Conservation (phyloP, 2,329 filamentous ascomycete genomes). For the Thermoascus crustaceus region DNA sequence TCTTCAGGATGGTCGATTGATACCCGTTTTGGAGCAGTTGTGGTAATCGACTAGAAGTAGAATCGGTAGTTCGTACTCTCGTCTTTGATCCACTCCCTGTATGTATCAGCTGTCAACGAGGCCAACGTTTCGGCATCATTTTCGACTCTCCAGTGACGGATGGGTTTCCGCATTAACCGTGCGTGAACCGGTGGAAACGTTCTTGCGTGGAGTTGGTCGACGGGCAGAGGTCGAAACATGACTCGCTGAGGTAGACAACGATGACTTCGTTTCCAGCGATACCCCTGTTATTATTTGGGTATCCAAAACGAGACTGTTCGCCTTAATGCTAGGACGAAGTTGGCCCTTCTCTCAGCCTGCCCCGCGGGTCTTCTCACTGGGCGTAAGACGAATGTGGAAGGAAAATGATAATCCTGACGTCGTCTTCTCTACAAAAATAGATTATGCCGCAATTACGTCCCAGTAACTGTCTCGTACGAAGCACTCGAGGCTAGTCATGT, state of each 20-base stretch:
- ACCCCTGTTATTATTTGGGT: conserved; percentile 1
- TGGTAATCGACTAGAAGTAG: background rate
- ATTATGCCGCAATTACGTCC: conserved; percentile 1
- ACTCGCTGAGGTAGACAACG: background rate
- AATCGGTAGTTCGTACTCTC: conserved; percentile 3
- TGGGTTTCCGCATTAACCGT: background rate
- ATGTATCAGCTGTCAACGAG: background rate
- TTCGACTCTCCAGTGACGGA: background rate
- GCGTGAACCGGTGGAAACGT: background rate
- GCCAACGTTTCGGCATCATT: background rate
- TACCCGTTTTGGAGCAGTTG: background rate
- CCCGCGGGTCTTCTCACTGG: background rate
- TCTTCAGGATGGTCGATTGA: no score
- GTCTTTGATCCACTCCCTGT: conserved; percentile 4
- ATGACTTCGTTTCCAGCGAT: background rate
- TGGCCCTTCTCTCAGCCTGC: background rate
- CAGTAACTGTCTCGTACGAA: background rate
- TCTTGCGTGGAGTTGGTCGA: background rate
- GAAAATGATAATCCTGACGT: conserved; percentile 1
- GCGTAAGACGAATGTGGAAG: background rate
- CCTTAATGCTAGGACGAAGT: background rate
- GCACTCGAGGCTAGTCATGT: no score
- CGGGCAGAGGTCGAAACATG: background rate
- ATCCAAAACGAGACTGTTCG: background rate
- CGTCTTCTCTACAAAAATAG: background rate